These are phyloP conservation scores for Cerioporus squamosus DNA, from an alignment of 1,284 basidiomycete genomes.

Conservation along the genomic window DNA sequence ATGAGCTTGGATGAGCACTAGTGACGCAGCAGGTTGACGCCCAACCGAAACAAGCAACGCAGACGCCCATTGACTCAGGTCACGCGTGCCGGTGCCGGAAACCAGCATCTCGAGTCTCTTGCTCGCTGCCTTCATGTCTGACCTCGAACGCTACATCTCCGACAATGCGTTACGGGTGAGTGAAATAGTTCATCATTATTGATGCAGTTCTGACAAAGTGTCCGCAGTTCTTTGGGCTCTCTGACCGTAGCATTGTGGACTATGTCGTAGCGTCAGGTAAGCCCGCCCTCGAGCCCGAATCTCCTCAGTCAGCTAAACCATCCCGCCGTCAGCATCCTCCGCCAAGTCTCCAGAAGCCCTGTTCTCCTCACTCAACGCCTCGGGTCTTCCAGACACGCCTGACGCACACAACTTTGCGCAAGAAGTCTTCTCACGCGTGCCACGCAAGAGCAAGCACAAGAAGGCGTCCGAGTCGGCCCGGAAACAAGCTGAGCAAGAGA, in stretches of 20 bases:
- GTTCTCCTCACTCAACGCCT: slow-evolving; percentile 73
- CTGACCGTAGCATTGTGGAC: slow-evolving; percentile 83
- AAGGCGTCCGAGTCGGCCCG: slow-evolving; percentile 55
- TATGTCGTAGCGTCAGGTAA: slow-evolving; percentile 85
- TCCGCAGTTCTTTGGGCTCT: slow-evolving; percentile 76
- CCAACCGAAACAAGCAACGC: not conserved
- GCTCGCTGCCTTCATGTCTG: slow-evolving; percentile 36
- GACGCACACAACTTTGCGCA: slow-evolving; percentile 82
- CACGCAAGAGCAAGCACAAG: slow-evolving; percentile 75
- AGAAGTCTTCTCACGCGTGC: slow-evolving; percentile 79
- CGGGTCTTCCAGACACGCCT: slow-evolving; percentile 81
- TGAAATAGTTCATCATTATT: not conserved
- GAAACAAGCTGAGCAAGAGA: slow-evolving; percentile 71
- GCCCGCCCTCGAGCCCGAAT: slow-evolving; percentile 28
- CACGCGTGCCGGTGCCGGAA: not conserved
- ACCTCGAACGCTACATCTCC: slow-evolving; percentile 80
- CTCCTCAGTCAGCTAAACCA: slow-evolving; percentile 13
- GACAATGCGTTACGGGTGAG: slow-evolving; percentile 84
- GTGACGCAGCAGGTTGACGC: no score
- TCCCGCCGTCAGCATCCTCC: slow-evolving; percentile 61
- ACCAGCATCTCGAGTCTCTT: not conserved
- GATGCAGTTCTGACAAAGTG: not conserved
- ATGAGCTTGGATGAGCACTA: no score
- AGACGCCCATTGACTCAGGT: not conserved
- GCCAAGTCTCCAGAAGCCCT: slow-evolving; percentile 83